Base-by-base conservation (phyloP, 2,329 filamentous ascomycete genomes). In the Monosporascus sp. region DNA sequence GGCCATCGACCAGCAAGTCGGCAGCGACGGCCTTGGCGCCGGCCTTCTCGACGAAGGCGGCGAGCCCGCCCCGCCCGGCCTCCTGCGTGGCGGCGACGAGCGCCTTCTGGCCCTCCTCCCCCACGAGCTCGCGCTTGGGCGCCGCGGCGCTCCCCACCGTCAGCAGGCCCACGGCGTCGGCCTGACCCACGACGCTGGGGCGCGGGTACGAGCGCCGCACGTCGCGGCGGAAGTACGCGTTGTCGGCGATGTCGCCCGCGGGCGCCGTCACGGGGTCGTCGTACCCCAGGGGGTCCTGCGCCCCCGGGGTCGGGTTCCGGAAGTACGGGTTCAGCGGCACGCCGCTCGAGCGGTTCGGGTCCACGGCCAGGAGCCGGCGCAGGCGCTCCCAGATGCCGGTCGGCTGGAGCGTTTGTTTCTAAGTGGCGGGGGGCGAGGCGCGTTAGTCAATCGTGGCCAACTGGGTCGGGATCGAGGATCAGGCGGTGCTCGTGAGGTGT, bases 321-420 rank as follows among this genome's bases (percentile, higher is more conserved):
- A 83, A 97, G 77, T 92, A 87, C 41, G 91, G 86, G 81, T 97
- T 97, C 66, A 99, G 78, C 47, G 94, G 94, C 20, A 99, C 78
- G 72, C 94, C 94, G 66, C 88, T 91, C 61, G 92, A 97, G 61
- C 94, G 92, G 67, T 89, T 85, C 37, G 91, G 82, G 71, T 96
- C 93, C 66, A 99, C 77, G 62, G 91, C 84, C 62, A 97, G 73
- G 63, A 87, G 70, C 62, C 85, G 84, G 70, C 92, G 91, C 71
- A 99, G 76, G 53, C 77, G 77, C 68, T 93, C 91, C 89, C 91
- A 97, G 72, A 97, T 77, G 41, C 94, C 94, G 40, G 80, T 84
- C 50, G 93, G 94, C 70, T 96, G 89, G 59, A 97, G 78, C 37
- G 92, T 96, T 77, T 99, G 93, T 89, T 97, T 97, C 93, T 99